phyloP scores from a whole-genome alignment of 2,329 filamentous ascomycete species.

The Biscogniauxia mediterranea region DNA sequence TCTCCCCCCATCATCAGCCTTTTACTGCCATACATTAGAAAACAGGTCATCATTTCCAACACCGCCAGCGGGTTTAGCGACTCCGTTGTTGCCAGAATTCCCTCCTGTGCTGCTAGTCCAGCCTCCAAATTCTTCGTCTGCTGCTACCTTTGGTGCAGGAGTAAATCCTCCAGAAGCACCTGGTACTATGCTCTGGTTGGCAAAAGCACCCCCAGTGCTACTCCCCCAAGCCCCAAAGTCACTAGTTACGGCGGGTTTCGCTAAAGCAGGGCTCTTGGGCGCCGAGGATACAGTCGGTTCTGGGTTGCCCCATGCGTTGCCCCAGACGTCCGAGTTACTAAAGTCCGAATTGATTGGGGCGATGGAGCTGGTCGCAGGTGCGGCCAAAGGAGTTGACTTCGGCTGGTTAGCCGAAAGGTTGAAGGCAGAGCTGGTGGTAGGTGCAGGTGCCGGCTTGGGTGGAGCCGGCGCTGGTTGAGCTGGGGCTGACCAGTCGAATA shows the following conservation, averaged over 20 bases:
- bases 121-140: conserved; percentile 94
- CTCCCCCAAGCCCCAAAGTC: conserved; percentile 61
- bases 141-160: conserved; percentile 66
- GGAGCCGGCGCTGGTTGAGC: conserved; percentile 46
- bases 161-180: conserved; percentile 65
- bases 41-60: conserved; percentile 83
- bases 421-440: conserved; percentile 66
- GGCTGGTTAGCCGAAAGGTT: conserved; percentile 65
- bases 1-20: neutral
- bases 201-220: conserved; percentile 44
- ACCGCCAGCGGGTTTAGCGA: conserved; percentile 55
- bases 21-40: conserved; percentile 88
- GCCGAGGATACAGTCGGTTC: conserved; percentile 46
- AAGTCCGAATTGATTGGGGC: conserved; percentile 40
- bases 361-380: conserved; percentile 36
- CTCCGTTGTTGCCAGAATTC: conserved; percentile 37
- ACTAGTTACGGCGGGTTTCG: conserved; percentile 42
- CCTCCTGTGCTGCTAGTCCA: conserved; percentile 73
- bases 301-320: conserved; percentile 79
- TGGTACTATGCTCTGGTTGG: conserved; percentile 59
- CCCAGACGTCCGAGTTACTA: conserved; percentile 73
- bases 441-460: conserved; percentile 40
- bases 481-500: conserved; percentile 72
- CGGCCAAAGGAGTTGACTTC: conserved; percentile 44
- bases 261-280: conserved; percentile 58